Percentiles rank a stretch among this genome's conserved stretches.
phyloP scores from a whole-genome alignment of 1,139 yeast species.

The Saccharomyces hybrid region DNA sequence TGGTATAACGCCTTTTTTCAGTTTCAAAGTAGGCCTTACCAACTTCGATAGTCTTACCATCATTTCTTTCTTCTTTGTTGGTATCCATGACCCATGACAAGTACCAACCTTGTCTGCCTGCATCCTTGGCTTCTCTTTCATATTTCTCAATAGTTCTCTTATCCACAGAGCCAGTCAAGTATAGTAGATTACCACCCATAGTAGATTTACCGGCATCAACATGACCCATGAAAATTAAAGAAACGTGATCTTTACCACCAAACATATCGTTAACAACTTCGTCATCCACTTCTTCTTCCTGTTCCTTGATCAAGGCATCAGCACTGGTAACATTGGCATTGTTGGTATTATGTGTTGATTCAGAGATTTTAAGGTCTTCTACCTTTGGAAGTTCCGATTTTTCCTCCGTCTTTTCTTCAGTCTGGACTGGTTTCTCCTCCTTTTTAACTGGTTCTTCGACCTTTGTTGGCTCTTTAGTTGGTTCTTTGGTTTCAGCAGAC shows the following conservation, averaged over 20 bases:
- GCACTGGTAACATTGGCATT: constrained; percentile 18
- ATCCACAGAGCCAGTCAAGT: constrained; percentile 92
- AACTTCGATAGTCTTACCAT: constrained; percentile 98
- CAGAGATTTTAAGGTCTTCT: constrained; percentile 17
- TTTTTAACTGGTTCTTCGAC: constrained; percentile 9
- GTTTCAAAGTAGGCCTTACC: constrained; percentile 98
- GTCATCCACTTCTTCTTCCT: constrained; percentile 81
- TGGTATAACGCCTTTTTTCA: constrained; percentile 94
- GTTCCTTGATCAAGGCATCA: constrained; percentile 54
- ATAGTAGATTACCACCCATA: constrained; percentile 96
- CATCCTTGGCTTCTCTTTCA: constrained; percentile 97
- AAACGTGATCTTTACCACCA: constrained; percentile 95
- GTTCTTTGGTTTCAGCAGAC: constrained; percentile 19
- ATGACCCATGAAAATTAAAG: constrained; percentile 97
- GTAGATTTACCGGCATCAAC: constrained; percentile 99
- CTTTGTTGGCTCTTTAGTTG: constrained; percentile 19
- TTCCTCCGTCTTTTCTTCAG: constrained; percentile 10
- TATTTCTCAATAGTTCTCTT: constrained; percentile 98
- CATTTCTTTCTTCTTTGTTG: constrained; percentile 95
- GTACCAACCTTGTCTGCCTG: constrained; percentile 99
- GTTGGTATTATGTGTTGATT: constrained; percentile 11
- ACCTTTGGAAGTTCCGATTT: constrained; percentile 18
- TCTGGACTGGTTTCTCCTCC: constrained; percentile 9
- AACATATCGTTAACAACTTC: constrained; percentile 86
- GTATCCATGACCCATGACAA: constrained; percentile 99